These are phyloP conservation scores for Globisporangium acanthophoron DNA, from an alignment of 352 stramenopile genomes.

Conservation along the genomic window DNA sequence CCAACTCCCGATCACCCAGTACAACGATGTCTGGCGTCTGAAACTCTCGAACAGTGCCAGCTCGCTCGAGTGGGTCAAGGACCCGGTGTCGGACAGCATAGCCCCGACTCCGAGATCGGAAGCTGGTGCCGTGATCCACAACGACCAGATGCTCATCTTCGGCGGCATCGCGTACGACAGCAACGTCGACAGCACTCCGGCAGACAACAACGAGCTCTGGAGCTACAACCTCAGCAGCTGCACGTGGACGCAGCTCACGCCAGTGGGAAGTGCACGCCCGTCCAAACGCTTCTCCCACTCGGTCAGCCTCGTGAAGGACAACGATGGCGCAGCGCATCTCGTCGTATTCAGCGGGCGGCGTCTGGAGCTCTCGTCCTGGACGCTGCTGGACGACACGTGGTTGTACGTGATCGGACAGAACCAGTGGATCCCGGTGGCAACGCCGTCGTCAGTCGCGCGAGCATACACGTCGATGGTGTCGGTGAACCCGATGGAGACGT, in stretches of 20 bases:
- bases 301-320: slow-evolving; percentile 28
- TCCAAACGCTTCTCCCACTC: slow-evolving; percentile 62
- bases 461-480: slow-evolving; percentile 67
- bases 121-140: slow-evolving; percentile 36
- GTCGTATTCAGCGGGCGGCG: slow-evolving; percentile 55
- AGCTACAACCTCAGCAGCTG: slow-evolving; percentile 41
- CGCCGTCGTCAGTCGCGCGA: slow-evolving; percentile 19
- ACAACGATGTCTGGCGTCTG: slow-evolving; percentile 50
- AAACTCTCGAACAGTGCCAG: slow-evolving; percentile 13
- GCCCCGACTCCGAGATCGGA: slow-evolving; percentile 41
- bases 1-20: slow-evolving; percentile 31
- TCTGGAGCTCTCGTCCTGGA: slow-evolving; percentile 42
- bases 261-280: slow-evolving; percentile 16
- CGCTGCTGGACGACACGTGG: slow-evolving; percentile 48
- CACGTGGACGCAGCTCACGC: slow-evolving; percentile 33
- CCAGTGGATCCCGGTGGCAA: slow-evolving; percentile 29
- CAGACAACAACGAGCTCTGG: slow-evolving; percentile 62
- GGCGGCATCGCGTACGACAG: slow-evolving; percentile 66
- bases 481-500: slow-evolving; percentile 35
- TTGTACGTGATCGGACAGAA: slow-evolving; percentile 44
- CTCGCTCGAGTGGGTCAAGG: slow-evolving; percentile 28
- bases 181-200: slow-evolving; percentile 20
- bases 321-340: slow-evolving; percentile 29
- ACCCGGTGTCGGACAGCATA: slow-evolving; percentile 13
- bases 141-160: slow-evolving; percentile 55